phyloP scores from a whole-genome alignment of 2,329 filamentous ascomycete species.

The Pseudogymnoascus sp. region DNA sequence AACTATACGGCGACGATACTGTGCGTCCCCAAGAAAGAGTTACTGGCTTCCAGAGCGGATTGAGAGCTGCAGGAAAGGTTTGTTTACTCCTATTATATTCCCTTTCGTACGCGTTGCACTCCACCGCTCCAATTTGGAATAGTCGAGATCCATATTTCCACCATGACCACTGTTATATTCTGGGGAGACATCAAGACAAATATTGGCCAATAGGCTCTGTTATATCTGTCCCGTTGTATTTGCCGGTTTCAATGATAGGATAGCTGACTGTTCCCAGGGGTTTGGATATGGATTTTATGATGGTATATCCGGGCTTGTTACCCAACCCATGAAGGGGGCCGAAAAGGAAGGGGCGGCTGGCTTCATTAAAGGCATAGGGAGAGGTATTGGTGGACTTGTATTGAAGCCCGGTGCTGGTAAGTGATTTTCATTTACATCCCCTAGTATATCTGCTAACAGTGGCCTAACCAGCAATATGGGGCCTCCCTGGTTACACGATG shows the following conservation, averaged over 20 bases:
- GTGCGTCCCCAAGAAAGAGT: conserved; percentile 74
- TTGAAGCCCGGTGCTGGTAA: conserved; percentile 60
- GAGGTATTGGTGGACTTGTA: conserved; percentile 48
- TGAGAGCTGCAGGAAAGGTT: conserved; percentile 68
- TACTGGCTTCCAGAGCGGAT: conserved; percentile 66
- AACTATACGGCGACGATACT: conserved; percentile 76
- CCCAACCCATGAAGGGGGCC: conserved; percentile 65
- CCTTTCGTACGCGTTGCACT: not conserved
- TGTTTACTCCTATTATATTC: not conserved
- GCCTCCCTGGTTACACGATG: conserved; percentile 72
- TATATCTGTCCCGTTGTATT: not conserved
- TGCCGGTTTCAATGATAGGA: not conserved
- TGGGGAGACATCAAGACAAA: not conserved
- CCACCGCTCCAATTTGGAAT: not conserved
- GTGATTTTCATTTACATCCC: conserved; percentile 18
- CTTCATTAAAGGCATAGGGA: conserved; percentile 71
- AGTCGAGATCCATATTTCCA: not conserved
- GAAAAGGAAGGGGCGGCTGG: conserved; percentile 60
- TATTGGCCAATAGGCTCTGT: not conserved
- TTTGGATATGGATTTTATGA: conserved; percentile 63
- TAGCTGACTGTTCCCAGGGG: not conserved
- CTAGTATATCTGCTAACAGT: conserved; percentile 10
- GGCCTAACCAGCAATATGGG: conserved; percentile 47
- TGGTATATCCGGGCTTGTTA: conserved; percentile 72
- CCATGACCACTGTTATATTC: not conserved